These are phyloP conservation scores for Lodderomyces margitis DNA, from an alignment of 1,139 yeast genomes.

Conservation along the genomic window DNA sequence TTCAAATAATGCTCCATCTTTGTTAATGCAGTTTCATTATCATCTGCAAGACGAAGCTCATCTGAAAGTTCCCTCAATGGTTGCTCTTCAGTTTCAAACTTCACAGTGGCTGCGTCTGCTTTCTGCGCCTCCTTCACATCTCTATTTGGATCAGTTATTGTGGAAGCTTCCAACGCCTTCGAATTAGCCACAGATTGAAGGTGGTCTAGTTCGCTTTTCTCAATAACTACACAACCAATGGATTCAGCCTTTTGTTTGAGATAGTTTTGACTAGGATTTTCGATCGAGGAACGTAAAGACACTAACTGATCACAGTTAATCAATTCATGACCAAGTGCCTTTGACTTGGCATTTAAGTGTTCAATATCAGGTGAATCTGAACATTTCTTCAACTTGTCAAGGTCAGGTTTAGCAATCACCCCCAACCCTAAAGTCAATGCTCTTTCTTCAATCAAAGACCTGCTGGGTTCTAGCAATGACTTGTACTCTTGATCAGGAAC, in stretches of 20 bases:
- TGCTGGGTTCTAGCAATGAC: constrained; percentile 25
- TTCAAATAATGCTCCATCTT: constrained; percentile 8
- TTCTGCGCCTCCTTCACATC: not conserved
- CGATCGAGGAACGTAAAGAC: constrained; percentile 14
- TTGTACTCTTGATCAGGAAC: constrained; percentile 26
- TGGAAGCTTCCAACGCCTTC: constrained; percentile 3
- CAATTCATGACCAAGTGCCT: constrained; percentile 17
- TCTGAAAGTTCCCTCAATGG: not conserved
- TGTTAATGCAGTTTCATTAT: constrained; percentile 4
- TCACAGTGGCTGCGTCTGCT: not conserved
- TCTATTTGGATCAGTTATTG: not conserved
- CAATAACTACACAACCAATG: constrained; percentile 16
- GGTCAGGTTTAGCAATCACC: constrained; percentile 16
- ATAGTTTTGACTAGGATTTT: constrained; percentile 28
- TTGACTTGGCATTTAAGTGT: constrained; percentile 22
- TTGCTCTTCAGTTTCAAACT: not conserved
- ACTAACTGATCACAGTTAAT: constrained; percentile 18
- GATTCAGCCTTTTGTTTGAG: constrained; percentile 20
- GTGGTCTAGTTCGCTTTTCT: constrained; percentile 10
- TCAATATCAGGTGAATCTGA: constrained; percentile 18
- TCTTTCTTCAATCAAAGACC: constrained; percentile 15
- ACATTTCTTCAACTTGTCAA: constrained; percentile 10
- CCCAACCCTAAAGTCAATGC: constrained; percentile 18
- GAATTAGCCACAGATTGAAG: constrained; percentile 13
- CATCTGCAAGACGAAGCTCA: not conserved